Evolutionary conservation across 164 flowering plant species (phyloP), one percentile per base, ranked within the genome.

Genomic region (Vitis rotundifolia): DNA sequence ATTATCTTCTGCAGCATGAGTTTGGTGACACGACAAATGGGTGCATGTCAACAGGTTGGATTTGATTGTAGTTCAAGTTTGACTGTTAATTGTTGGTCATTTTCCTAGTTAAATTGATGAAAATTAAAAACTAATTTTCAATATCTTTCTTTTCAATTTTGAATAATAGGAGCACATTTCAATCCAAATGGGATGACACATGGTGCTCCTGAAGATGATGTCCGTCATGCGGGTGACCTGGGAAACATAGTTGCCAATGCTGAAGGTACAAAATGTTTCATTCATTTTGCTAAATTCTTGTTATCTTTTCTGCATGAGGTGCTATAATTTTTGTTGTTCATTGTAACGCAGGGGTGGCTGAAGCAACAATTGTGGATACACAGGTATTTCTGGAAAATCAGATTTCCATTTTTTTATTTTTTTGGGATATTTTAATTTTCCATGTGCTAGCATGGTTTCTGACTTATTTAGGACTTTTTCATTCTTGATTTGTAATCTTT

Each of bases 141-240:
- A 26, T 31, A 15, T 58, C 15, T 62, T 59, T 8, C 0, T 29
- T 59, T 29, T 48, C 15, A 11, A 5, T 37, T 64, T 59, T 8
- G 1, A 18, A 29, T 49, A 9, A 37, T 73, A 91, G 93, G 97
- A 73, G 62, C 97, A 71, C 98, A 94, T 78, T 94, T 94, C 68
- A 94, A 92, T 71, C 98, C 97, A 5, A 86, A 88, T 49, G 80
- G 77, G 0, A 0, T 87, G 90, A 92, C 97, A 66, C 97, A 94
- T 75, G 98, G 98, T 72, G 97, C 97, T 88, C 98, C 95, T 73
- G 89, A 79, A 56, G 97, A 94, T 73, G 87, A 91, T 82, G 59
- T 87, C 82, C 94, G 98, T 59, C 98, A 94, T 88, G 97, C 97
- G 95, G 98, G 98, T 77, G 97, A 94, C 94, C 97, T 92, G 97